Conservation (phyloP, 1,284 basidiomycete species). For the Cutaneotrichosporon dermatis region DNA sequence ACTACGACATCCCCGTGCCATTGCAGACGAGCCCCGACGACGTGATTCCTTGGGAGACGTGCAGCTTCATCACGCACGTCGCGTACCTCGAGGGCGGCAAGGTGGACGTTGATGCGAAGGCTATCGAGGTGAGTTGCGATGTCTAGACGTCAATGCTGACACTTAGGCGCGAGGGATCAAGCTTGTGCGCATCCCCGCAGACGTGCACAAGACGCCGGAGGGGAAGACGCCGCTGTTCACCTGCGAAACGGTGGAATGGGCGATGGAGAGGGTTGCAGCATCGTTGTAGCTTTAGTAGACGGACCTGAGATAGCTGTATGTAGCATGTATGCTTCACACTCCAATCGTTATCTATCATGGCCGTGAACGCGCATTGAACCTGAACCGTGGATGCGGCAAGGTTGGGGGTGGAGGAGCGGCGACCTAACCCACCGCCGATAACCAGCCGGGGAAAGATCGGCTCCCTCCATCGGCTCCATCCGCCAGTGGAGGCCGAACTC, state of each 20-base stretch:
- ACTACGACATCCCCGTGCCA: conserved; percentile 54
- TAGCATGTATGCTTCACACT: too few species aligned
- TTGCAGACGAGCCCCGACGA: conserved; percentile 57
- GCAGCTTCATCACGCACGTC: conserved; percentile 66
- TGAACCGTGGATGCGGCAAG: too few species aligned
- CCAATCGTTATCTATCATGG: too few species aligned
- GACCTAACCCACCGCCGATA: too few species aligned
- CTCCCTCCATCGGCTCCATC: too few species aligned
- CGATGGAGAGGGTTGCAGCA: conserved; percentile 28
- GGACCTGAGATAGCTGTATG: too few species aligned
- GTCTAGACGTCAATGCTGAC: background rate
- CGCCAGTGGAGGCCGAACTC: too few species aligned
- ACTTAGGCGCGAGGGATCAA: conserved; percentile 33
- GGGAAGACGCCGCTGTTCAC: conserved; percentile 35
- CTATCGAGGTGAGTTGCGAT: conserved; percentile 58
- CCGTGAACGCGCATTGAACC: too few species aligned
- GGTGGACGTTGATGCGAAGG: conserved; percentile 60
- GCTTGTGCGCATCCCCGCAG: conserved; percentile 32
- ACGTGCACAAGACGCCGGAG: conserved; percentile 15
- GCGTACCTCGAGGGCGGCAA: conserved; percentile 65
- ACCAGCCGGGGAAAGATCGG: too few species aligned
- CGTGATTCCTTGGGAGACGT: conserved; percentile 53
- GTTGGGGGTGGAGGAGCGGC: too few species aligned
- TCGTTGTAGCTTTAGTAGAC: background rate
- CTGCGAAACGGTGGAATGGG: conserved; percentile 40